A percentile compares a stretch with the other conserved stretches of the same genome.
phyloP scores from a whole-genome alignment of 805 yeast species.

The Kluyveromyces starmeri region DNA sequence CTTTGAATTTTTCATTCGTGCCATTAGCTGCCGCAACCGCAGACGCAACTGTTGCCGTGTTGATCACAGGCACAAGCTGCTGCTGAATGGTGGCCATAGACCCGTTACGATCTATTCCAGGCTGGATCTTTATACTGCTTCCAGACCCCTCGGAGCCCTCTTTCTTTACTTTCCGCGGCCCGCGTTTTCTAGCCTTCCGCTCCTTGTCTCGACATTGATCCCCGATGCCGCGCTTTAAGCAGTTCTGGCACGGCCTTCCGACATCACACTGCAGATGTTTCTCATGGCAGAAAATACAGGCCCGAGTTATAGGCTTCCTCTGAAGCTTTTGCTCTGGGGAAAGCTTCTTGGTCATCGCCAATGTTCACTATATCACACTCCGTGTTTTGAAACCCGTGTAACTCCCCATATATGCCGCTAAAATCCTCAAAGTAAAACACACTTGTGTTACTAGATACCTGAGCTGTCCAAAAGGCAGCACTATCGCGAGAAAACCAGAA shows the following conservation, averaged over 20 bases:
- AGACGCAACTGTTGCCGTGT: not conserved
- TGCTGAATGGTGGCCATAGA: not conserved
- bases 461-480: too few species aligned
- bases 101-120: not conserved
- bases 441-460: too few species aligned
- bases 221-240: slow-evolving; percentile 51
- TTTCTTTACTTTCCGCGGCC: slow-evolving; percentile 4
- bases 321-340: slow-evolving; percentile 42
- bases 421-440: too few species aligned
- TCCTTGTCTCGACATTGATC: slow-evolving; percentile 50
- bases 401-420: too few species aligned
- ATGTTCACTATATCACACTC: too few species aligned
- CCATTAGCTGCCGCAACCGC: not conserved
- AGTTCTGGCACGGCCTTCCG: slow-evolving; percentile 62
- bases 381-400: too few species aligned
- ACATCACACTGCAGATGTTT: slow-evolving; percentile 67
- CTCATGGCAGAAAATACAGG: slow-evolving; percentile 63
- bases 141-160: not conserved
- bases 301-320: slow-evolving; percentile 57
- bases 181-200: slow-evolving; percentile 32
- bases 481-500: too few species aligned
- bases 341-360: slow-evolving; percentile 64
- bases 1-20: not conserved
- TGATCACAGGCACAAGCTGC: not conserved
- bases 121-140: not conserved